phyloP scores from a whole-genome alignment of 1,284 basidiomycete genomes.

The Fomitiporia mediterranea region DNA sequence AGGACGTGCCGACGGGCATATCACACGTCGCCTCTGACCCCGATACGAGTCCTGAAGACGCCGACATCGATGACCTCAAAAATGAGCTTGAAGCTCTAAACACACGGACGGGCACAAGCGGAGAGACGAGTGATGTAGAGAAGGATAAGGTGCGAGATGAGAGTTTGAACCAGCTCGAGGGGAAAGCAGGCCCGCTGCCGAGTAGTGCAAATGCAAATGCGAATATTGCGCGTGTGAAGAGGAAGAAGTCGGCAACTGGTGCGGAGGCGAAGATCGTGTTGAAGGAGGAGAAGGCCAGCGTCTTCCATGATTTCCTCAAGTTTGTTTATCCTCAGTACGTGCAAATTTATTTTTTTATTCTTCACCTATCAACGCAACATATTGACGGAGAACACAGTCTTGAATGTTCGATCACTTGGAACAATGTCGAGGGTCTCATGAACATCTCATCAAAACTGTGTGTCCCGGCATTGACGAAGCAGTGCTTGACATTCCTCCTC shows the following conservation, averaged over 20 bases:
- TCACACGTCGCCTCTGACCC: constrained; percentile 54
- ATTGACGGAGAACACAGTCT: constrained; percentile 42
- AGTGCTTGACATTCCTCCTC: constrained; percentile 82
- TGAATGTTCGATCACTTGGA: constrained; percentile 89
- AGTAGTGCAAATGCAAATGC: neutral
- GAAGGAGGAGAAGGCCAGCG: constrained; percentile 78
- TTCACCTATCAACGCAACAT: neutral
- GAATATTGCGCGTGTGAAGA: neutral
- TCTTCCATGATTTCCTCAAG: constrained; percentile 83
- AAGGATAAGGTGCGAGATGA: constrained; percentile 7
- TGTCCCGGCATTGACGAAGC: constrained; percentile 71
- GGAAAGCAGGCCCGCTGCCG: neutral
- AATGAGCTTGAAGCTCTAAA: constrained; percentile 11
- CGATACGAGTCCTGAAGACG: constrained; percentile 43
- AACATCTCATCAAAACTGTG: constrained; percentile 84
- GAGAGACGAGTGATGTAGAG: neutral
- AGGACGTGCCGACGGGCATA: constrained; percentile 46
- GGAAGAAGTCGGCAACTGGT: constrained; percentile 31
- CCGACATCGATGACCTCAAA: constrained; percentile 33
- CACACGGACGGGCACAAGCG: constrained; percentile 7
- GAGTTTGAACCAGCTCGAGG: constrained; percentile 12
- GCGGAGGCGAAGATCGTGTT: constrained; percentile 77
- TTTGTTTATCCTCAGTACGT: constrained; percentile 81
- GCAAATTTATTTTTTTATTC: neutral
- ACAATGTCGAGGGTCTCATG: constrained; percentile 85